Evolutionary conservation across 2,329 filamentous ascomycete genomes (phyloP).

Genomic region (Scedosporium boydii): DNA sequence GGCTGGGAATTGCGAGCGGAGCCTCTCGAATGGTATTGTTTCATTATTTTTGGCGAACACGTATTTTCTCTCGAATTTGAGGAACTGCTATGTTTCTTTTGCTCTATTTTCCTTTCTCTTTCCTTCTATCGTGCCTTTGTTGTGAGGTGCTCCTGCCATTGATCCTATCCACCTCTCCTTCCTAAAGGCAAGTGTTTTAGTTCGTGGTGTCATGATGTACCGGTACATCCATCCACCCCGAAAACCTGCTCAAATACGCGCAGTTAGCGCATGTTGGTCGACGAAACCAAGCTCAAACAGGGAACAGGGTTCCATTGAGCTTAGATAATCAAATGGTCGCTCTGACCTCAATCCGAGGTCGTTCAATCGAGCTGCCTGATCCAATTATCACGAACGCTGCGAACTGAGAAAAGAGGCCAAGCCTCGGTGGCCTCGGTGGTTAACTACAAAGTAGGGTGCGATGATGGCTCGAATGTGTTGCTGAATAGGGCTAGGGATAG

Average conservation of each 20-base stretch:
- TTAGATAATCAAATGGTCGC: no score
- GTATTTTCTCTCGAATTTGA: neutral
- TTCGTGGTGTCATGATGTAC: slow-evolving; percentile 17
- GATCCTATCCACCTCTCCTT: neutral
- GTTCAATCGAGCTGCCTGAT: no score
- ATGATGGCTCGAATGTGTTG: neutral
- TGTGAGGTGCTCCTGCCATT: neutral
- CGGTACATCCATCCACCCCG: slow-evolving; percentile 20
- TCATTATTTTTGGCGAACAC: neutral
- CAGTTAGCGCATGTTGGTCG: slow-evolving; percentile 17
- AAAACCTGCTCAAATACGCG: slow-evolving; percentile 46
- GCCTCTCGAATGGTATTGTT: neutral
- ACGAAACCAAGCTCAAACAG: neutral
- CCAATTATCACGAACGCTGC: no score
- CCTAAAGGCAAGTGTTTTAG: neutral
- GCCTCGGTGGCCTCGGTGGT: no score
- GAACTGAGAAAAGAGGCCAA: neutral
- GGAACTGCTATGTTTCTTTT: neutral
- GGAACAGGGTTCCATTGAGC: neutral
- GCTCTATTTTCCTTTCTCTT: neutral
- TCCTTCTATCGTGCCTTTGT: neutral
- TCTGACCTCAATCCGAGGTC: no score
- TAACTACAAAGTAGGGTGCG: neutral
- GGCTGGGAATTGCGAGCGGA: neutral
- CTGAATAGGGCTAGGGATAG: neutral